Conservation (phyloP, 257 asterid genomes). For the Fraxinus pennsylvanica region DNA sequence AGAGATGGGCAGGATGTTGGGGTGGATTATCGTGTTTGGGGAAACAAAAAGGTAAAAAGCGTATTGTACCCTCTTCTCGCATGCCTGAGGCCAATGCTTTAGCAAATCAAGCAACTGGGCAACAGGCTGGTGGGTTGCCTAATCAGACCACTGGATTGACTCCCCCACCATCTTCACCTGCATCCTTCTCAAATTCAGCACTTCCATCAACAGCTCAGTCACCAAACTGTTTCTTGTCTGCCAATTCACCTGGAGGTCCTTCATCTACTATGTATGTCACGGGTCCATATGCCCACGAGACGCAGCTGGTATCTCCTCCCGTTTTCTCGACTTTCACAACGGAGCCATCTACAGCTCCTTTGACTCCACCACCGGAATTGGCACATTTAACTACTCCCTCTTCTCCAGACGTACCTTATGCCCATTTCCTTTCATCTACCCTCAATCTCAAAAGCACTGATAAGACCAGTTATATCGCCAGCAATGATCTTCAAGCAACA, state of each 20-base stretch:
- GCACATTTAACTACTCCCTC: slow-evolving; percentile 73
- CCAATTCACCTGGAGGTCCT: slow-evolving; percentile 55
- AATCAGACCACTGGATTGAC: slow-evolving; percentile 47
- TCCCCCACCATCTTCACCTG: slow-evolving; percentile 80
- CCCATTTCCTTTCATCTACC: slow-evolving; percentile 59
- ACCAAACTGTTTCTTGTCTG: slow-evolving; percentile 50
- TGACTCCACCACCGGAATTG: slow-evolving; percentile 69
- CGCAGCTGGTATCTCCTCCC: slow-evolving; percentile 71
- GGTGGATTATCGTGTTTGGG: slow-evolving; percentile 82
- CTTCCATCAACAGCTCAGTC: slow-evolving; percentile 62
- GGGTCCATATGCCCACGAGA: slow-evolving; percentile 71
- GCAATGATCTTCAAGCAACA: slow-evolving; percentile 44
- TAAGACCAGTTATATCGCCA: slow-evolving; percentile 25
- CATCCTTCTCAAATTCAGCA: slow-evolving; percentile 59
- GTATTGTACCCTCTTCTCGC: slow-evolving; percentile 88
- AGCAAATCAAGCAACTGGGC: slow-evolving; percentile 65
- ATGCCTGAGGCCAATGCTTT: slow-evolving; percentile 60
- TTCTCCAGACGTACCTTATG: slow-evolving; percentile 76
- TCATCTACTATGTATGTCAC: slow-evolving; percentile 56
- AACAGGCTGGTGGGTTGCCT: slow-evolving; percentile 64
- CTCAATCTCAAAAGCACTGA: slow-evolving; percentile 29
- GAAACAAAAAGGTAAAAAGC: slow-evolving; percentile 87
- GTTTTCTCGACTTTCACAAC: slow-evolving; percentile 70
- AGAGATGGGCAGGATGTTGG: slow-evolving; percentile 86
- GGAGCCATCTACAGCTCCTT: slow-evolving; percentile 73